A percentile compares a stretch with the other conserved stretches of the same genome.
These are phyloP conservation scores for Pueraria montana DNA, from an alignment of 306 rosid species.

Conservation along the genomic window DNA sequence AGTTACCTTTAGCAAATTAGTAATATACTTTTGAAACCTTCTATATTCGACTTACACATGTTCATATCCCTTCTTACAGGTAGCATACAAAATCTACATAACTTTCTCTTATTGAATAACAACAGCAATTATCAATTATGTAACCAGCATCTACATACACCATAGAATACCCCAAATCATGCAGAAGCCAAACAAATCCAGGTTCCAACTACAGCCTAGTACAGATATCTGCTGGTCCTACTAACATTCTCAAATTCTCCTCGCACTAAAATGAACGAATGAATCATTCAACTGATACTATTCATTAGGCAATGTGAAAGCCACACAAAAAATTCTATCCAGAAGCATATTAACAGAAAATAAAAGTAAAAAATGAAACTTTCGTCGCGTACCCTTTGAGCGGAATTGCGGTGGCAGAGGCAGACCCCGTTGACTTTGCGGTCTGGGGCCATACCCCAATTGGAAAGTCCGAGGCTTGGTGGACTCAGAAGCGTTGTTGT, in stretches of 20 bases:
- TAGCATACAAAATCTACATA: neutral
- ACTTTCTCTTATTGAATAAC: neutral
- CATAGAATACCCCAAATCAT: neutral
- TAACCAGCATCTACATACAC: neutral
- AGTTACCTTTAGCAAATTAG: neutral
- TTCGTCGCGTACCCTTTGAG: slow-evolving; percentile 53
- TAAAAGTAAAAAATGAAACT: neutral
- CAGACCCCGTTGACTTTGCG: slow-evolving; percentile 51
- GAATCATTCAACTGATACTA: neutral
- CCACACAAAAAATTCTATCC: neutral
- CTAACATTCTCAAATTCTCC: neutral
- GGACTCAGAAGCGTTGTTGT: slow-evolving; percentile 35
- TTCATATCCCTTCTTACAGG: neutral
- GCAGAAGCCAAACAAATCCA: neutral
- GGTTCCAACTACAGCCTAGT: neutral
- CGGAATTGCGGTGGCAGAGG: slow-evolving; percentile 31
- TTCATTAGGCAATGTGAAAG: neutral
- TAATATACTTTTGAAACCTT: neutral
- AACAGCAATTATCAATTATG: neutral
- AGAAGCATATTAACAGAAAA: slow-evolving; percentile 12
- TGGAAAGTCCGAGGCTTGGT: slow-evolving; percentile 31
- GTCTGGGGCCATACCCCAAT: slow-evolving; percentile 9
- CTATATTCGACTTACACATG: neutral
- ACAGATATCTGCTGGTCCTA: neutral
- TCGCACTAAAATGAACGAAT: neutral